phyloP scores from a whole-genome alignment of 192 early-diverging fungal genomes.

The Rhizophagus clarus region DNA sequence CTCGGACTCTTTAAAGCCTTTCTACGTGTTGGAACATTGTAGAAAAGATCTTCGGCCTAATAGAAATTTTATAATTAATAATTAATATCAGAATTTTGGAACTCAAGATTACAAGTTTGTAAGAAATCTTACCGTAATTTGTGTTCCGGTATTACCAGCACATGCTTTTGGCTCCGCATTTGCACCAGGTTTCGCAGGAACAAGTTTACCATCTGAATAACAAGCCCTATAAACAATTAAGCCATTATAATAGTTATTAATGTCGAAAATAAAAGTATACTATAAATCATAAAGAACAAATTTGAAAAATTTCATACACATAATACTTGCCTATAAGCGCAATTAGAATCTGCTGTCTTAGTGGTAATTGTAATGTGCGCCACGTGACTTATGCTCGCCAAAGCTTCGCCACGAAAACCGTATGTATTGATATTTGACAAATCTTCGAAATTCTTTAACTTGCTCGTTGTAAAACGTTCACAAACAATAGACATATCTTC shows the following conservation, averaged over 20 bases:
- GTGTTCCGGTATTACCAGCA: constrained; percentile 95
- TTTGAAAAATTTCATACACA: neutral
- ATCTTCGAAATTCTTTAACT: constrained; percentile 85
- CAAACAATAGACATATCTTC: constrained; percentile 91
- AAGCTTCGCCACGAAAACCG: constrained; percentile 96
- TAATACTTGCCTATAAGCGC: constrained; percentile 64
- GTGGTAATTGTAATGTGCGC: constrained; percentile 89
- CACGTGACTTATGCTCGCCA: constrained; percentile 96
- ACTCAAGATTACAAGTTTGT: neutral
- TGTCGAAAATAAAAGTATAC: no score
- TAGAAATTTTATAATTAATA: neutral
- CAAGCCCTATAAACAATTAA: constrained; percentile 53
- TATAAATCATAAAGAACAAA: neutral
- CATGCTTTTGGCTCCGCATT: constrained; percentile 85
- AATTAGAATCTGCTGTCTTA: constrained; percentile 72
- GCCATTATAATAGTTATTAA: neutral
- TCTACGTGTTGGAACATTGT: constrained; percentile 84
- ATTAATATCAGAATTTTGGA: neutral
- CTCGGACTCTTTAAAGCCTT: constrained; percentile 81
- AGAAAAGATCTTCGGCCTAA: constrained; percentile 93
- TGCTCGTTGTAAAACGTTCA: constrained; percentile 95
- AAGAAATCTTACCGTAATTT: constrained; percentile 68
- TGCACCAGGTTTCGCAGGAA: constrained; percentile 72
- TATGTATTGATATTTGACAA: constrained; percentile 83
- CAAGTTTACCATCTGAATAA: constrained; percentile 88